Evolutionary conservation across 305 asterid genomes (phyloP).

Genomic region (Ajuga reptans): DNA sequence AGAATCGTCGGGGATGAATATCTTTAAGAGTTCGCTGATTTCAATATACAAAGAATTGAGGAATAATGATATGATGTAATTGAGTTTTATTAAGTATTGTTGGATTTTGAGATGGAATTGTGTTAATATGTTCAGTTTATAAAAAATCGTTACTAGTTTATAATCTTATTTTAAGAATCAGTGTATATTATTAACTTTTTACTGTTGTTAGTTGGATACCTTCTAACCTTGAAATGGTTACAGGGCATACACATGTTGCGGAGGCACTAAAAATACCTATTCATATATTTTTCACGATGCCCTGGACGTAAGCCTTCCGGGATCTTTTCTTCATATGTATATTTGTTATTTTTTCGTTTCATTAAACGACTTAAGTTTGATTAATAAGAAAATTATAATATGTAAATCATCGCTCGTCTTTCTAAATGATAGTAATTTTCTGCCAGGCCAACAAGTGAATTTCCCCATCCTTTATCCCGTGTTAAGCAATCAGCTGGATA

Average conservation of each 20-base stretch:
- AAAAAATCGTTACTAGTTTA: too few relatives aligned
- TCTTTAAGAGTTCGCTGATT: too few relatives aligned
- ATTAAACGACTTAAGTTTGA: slow-evolving; percentile 12
- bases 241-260: slow-evolving; percentile 81
- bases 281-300: slow-evolving; percentile 84
- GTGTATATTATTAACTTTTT: too few relatives aligned
- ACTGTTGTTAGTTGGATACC: too few relatives aligned
- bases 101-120: too few relatives aligned
- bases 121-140: too few relatives aligned
- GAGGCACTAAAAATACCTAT: slow-evolving; percentile 65
- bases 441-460: slow-evolving; percentile 57
- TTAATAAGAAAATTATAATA: background rate
- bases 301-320: slow-evolving; percentile 71
- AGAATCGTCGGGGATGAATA: too few relatives aligned
- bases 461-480: slow-evolving; percentile 92
- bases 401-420: background rate
- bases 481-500: slow-evolving; percentile 95
- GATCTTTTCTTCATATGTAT: slow-evolving; percentile 10
- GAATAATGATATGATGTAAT: too few relatives aligned
- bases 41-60: too few relatives aligned
- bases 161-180: too few relatives aligned
- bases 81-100: too few relatives aligned
- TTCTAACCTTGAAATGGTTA: slow-evolving; percentile 25
- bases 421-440: slow-evolving; percentile 17
- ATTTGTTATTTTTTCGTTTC: slow-evolving; percentile 17